A percentile compares a stretch with the other conserved stretches of the same genome.
Conservation (phyloP, 257 asterid species). For the Solanum dulcamara region DNA sequence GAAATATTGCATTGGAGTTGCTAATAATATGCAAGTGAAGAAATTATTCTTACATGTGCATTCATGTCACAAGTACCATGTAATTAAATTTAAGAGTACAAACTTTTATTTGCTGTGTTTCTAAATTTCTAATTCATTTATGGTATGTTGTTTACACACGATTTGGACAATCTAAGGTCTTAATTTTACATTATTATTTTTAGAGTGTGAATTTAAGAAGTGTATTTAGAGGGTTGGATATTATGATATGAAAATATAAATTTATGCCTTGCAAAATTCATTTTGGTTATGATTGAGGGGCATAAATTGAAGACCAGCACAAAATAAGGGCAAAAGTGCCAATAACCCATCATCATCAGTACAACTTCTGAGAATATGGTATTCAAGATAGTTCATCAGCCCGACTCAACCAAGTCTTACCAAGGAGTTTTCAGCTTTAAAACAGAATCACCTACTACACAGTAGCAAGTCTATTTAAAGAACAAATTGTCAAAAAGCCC, state of each 20-base stretch:
- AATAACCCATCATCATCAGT: not conserved
- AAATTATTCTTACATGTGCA: not conserved
- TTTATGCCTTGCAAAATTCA: not conserved
- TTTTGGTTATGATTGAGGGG: not conserved
- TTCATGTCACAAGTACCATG: not conserved
- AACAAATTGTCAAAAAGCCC: not conserved
- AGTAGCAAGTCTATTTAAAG: not conserved
- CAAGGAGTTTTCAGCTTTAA: not conserved
- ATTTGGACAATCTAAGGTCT: accelerated
- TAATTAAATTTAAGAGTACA: too few relatives aligned
- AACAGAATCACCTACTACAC: not conserved
- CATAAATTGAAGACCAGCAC: not conserved
- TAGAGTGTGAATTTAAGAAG: not conserved
- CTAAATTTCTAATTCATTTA: too few relatives aligned
- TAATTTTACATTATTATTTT: not conserved
- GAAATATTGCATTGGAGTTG: not conserved
- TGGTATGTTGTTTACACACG: too few relatives aligned
- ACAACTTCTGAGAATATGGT: not conserved
- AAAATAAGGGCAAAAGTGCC: not conserved
- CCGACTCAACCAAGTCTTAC: not conserved
- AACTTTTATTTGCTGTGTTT: not conserved
- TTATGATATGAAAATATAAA: not conserved
- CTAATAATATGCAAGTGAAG: not conserved
- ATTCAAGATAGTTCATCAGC: not conserved
- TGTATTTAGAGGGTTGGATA: not conserved